Evolutionary conservation across 257 asterid species (phyloP).

Genomic region (Leptodermis oblonga): DNA sequence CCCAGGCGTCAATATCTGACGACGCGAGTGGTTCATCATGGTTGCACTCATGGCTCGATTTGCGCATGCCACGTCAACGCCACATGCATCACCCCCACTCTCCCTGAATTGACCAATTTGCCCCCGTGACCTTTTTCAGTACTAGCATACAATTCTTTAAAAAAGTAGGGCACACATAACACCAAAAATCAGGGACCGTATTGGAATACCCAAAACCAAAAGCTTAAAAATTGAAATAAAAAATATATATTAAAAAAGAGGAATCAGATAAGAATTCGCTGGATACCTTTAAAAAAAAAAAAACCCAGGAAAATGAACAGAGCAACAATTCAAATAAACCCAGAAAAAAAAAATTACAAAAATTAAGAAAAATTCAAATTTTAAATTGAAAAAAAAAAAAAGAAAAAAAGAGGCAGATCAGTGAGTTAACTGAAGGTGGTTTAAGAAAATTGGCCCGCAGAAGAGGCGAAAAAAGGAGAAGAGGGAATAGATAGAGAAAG

Average conservation of each 20-base stretch:
- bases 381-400: too few relatives aligned
- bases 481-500: neutral
- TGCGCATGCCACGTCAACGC: conserved; percentile 29
- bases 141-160: too few relatives aligned
- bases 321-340: neutral
- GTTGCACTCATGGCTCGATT: conserved; percentile 29
- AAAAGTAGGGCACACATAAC: neutral
- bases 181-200: conserved; percentile 10
- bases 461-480: neutral
- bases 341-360: too few relatives aligned
- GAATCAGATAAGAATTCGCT: conserved; percentile 14
- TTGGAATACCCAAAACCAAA: conserved; percentile 3
- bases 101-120: conserved; percentile 3
- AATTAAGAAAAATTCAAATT: too few relatives aligned
- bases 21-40: conserved; percentile 33
- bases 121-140: conserved; percentile 16
- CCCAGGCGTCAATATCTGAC: conserved; percentile 23
- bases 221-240: neutral
- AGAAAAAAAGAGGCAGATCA: neutral
- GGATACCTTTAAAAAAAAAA: conserved; percentile 13
- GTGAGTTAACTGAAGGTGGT: neutral
- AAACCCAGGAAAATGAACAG: neutral
- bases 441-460: neutral
- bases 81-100: conserved; percentile 19
- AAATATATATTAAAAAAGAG: neutral